Conservation (phyloP, 2,329 filamentous ascomycete genomes). For the Aspergillus sergii region DNA sequence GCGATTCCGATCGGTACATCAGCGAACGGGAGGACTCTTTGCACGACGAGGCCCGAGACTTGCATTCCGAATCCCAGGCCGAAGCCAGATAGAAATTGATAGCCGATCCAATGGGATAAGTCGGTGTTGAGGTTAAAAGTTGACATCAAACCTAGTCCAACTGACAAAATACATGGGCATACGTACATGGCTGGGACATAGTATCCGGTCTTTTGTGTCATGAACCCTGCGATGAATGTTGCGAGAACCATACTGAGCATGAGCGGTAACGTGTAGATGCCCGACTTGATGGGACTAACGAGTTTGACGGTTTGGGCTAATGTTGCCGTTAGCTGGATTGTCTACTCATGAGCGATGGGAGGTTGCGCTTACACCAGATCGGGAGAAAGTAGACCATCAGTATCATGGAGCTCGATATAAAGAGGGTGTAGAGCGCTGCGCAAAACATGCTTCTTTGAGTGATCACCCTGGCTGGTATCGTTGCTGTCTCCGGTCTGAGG, state of each 20-base stretch:
- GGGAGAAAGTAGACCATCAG: background rate
- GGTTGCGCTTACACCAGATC: background rate
- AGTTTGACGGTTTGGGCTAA: slow-evolving; percentile 1
- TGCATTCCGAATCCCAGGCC: slow-evolving; percentile 1
- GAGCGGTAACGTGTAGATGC: background rate
- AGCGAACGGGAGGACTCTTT: background rate
- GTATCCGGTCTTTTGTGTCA: background rate
- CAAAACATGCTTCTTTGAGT: background rate
- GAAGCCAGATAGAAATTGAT: background rate
- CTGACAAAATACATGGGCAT: background rate
- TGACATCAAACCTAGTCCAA: background rate
- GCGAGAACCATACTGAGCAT: background rate
- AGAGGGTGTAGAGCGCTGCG: background rate
- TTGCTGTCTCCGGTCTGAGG: background rate
- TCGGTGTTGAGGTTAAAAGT: background rate
- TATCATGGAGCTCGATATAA: background rate
- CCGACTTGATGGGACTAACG: background rate
- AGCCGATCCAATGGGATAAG: background rate
- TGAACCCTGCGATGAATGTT: background rate
- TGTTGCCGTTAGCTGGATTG: background rate
- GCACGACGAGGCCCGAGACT: background rate
- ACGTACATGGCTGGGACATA: slow-evolving; percentile 2
- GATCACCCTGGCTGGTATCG: background rate
- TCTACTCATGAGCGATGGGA: too few relatives aligned
- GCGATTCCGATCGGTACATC: slow-evolving; percentile 1